Conservation (phyloP, 164 flowering plant species). For the Kingdonia uniflora region DNA sequence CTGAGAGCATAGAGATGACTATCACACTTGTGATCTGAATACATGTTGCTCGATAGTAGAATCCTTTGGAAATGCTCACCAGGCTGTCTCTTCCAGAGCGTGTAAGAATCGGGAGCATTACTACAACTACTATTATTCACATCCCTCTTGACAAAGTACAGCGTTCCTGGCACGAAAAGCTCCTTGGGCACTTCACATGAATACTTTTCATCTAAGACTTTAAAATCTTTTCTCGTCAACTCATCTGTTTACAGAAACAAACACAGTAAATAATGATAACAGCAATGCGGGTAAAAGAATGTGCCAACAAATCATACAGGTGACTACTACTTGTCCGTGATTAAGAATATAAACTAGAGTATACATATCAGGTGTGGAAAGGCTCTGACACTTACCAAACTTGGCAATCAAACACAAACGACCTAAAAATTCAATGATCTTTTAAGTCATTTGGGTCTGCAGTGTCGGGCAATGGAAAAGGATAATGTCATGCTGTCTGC, state of each 20-base stretch:
- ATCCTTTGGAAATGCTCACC: constrained; percentile 71
- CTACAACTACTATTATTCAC: constrained; percentile 14
- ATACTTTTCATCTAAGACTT: constrained; percentile 7
- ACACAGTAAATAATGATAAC: no score
- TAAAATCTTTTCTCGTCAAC: constrained; percentile 14
- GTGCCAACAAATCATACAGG: no score
- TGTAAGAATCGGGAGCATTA: constrained; percentile 29
- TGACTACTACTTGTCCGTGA: no score
- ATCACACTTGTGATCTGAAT: constrained; percentile 82
- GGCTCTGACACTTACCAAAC: no score
- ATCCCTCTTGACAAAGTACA: constrained; percentile 37
- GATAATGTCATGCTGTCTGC: no score
- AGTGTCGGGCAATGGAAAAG: no score
- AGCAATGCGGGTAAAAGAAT: no score
- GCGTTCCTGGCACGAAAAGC: constrained; percentile 35
- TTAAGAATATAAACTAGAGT: no score
- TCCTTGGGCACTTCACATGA: constrained; percentile 30
- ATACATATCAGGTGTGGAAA: no score
- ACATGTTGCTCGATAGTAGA: constrained; percentile 58
- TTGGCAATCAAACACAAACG: no score
- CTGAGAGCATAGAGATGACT: constrained; percentile 80
- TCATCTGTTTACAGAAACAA: constrained; percentile 19
- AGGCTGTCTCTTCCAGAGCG: constrained; percentile 58
- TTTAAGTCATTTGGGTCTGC: no score
- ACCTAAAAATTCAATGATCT: no score